Conservation (phyloP, 2,329 filamentous ascomycete genomes). For the Fusarium protoensiforme region DNA sequence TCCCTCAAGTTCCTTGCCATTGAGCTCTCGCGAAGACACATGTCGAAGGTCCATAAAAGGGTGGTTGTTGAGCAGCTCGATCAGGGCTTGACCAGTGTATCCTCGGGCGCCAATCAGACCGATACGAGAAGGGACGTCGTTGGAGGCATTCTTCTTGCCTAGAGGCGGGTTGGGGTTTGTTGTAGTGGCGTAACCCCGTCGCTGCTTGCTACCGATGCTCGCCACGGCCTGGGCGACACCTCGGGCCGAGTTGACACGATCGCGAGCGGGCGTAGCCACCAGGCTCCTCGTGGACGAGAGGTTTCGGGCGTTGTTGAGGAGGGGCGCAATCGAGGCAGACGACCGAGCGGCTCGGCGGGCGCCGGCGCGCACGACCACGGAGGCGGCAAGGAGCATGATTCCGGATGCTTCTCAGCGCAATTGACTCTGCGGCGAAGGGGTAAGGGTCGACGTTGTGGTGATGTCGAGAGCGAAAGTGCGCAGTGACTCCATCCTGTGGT, state of each 20-base stretch:
- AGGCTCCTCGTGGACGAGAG: slow-evolving; percentile 4
- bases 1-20: slow-evolving; percentile 85
- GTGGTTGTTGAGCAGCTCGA: slow-evolving; percentile 87
- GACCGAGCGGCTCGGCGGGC: slow-evolving; percentile 14
- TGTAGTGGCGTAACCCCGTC: slow-evolving; percentile 37
- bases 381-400: slow-evolving; percentile 33
- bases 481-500: neutral
- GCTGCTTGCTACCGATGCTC: neutral
- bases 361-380: slow-evolving; percentile 22
- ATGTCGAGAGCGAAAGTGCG: neutral
- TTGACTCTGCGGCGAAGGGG: slow-evolving; percentile 10
- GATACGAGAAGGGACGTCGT: slow-evolving; percentile 80
- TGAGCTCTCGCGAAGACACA: slow-evolving; percentile 93
- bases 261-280: slow-evolving; percentile 65
- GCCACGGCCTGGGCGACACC: neutral
- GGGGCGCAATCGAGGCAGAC: neutral
- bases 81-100: slow-evolving; percentile 92
- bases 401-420: slow-evolving; percentile 14
- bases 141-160: slow-evolving; percentile 88
- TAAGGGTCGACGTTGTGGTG: neutral
- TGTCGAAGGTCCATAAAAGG: slow-evolving; percentile 90
- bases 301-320: slow-evolving; percentile 2
- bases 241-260: neutral
- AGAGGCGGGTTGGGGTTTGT: slow-evolving; percentile 85
- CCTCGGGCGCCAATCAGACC: slow-evolving; percentile 92